These are phyloP conservation scores for Salvia sclarea DNA, from an alignment of 305 asterid species.

Conservation along the genomic window DNA sequence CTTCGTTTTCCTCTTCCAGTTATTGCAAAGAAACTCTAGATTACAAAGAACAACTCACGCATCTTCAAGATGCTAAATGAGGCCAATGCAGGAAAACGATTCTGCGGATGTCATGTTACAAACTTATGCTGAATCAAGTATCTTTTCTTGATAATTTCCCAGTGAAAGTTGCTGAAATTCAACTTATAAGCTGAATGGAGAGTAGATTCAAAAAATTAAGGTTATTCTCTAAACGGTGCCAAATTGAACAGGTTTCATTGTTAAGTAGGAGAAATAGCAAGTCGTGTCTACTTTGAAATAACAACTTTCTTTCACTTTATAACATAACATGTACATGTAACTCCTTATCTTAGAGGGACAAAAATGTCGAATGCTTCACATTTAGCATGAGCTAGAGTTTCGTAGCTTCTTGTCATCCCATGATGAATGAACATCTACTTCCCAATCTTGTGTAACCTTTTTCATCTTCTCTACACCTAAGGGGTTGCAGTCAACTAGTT, in stretches of 20 bases:
- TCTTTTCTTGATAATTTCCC: too few species aligned
- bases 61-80: background rate
- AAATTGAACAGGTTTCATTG: background rate
- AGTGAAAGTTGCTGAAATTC: too few species aligned
- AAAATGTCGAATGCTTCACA: too few species aligned
- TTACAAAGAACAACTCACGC: background rate
- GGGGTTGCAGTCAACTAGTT: constrained; percentile 17
- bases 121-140: too few species aligned
- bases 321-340: background rate
- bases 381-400: background rate
- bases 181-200: too few species aligned
- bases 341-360: background rate
- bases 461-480: background rate
- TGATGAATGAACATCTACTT: background rate
- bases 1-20: background rate
- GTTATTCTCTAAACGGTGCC: too few species aligned
- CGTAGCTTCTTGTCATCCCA: background rate
- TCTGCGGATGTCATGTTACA: too few species aligned
- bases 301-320: background rate
- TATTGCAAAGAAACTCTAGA: background rate
- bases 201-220: too few species aligned
- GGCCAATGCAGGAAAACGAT: background rate
- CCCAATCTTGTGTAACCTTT: background rate
- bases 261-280: background rate
- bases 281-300: background rate